These are phyloP conservation scores for Meripilus lineatus DNA, from an alignment of 1,284 basidiomycete species.

Conservation along the genomic window DNA sequence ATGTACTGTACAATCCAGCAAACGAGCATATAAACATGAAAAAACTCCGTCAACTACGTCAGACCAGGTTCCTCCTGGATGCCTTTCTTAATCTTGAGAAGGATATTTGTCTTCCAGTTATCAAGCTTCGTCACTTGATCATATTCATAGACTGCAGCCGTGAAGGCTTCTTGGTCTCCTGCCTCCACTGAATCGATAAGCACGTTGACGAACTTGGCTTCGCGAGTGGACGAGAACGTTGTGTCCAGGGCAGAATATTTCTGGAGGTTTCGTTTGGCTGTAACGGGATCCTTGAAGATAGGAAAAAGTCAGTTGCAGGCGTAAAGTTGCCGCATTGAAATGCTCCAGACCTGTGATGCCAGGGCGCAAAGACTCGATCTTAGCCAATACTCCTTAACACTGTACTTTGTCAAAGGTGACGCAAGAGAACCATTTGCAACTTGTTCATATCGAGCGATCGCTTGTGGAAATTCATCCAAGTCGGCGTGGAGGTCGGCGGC, in stretches of 20 bases:
- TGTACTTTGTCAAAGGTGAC: slow-evolving; percentile 93
- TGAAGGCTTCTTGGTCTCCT: slow-evolving; percentile 77
- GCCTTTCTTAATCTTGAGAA: slow-evolving; percentile 83
- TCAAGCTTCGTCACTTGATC: slow-evolving; percentile 89
- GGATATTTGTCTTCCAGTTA: slow-evolving; percentile 89
- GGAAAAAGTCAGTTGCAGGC: slow-evolving; percentile 1
- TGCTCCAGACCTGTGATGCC: slow-evolving; percentile 85
- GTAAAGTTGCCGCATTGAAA: slow-evolving; percentile 30
- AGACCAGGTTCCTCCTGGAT: slow-evolving; percentile 60
- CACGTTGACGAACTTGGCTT: slow-evolving; percentile 80
- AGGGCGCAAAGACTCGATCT: slow-evolving; percentile 85
- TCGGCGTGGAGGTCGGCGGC: slow-evolving; percentile 94
- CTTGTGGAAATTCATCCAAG: slow-evolving; percentile 79
- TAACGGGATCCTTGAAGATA: slow-evolving; percentile 71
- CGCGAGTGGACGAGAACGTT: slow-evolving; percentile 81
- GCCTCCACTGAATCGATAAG: slow-evolving; percentile 78
- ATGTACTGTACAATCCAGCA: too few relatives aligned
- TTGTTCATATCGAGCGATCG: slow-evolving; percentile 86
- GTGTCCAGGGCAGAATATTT: slow-evolving; percentile 76
- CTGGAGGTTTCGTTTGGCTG: slow-evolving; percentile 72
- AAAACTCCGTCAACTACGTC: slow-evolving; percentile 36
- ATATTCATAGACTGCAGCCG: slow-evolving; percentile 76
- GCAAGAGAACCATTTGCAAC: slow-evolving; percentile 85
- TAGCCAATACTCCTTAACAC: slow-evolving; percentile 98
- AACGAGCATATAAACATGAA: too few relatives aligned